Evolutionary conservation across 495 filamentous ascomycete species (phyloP).

Genomic region (Penicillium crystallinum): DNA sequence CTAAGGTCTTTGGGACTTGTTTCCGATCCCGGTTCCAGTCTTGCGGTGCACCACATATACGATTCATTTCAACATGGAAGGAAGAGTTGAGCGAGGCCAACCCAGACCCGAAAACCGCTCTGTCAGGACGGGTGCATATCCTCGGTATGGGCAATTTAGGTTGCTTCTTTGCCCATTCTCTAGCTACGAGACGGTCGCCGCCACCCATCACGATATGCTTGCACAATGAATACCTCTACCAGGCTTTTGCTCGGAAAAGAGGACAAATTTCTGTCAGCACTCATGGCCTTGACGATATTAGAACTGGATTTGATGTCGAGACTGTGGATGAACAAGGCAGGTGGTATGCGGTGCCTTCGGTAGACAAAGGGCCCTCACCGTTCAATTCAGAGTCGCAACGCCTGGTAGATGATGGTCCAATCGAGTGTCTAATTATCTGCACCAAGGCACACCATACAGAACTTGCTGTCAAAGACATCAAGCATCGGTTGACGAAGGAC

Average conservation of each 20-base stretch:
- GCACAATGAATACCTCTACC: slow-evolving; percentile 33
- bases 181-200: slow-evolving; percentile 51
- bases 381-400: neutral
- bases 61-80: slow-evolving; percentile 29
- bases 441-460: slow-evolving; percentile 54
- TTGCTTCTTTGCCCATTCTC: slow-evolving; percentile 55
- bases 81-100: slow-evolving; percentile 27
- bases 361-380: neutral
- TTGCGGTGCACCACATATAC: neutral
- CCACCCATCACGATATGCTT: slow-evolving; percentile 56
- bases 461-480: slow-evolving; percentile 51
- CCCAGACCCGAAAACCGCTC: slow-evolving; percentile 13
- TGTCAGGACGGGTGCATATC: slow-evolving; percentile 51
- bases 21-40: slow-evolving; percentile 2
- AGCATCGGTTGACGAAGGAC: slow-evolving; percentile 58
- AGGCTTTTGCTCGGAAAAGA: slow-evolving; percentile 23
- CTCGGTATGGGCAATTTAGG: slow-evolving; percentile 56
- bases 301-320: slow-evolving; percentile 41
- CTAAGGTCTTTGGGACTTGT: slow-evolving; percentile 19
- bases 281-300: slow-evolving; percentile 38
- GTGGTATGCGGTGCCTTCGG: slow-evolving; percentile 12
- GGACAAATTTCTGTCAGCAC: slow-evolving; percentile 27
- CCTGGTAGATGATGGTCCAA: slow-evolving; percentile 38
- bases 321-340: slow-evolving; percentile 26
- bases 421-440: slow-evolving; percentile 74